Evolutionary conservation across 75 land plant species (phyloP).

Genomic region (Cupressus sempervirens): DNA sequence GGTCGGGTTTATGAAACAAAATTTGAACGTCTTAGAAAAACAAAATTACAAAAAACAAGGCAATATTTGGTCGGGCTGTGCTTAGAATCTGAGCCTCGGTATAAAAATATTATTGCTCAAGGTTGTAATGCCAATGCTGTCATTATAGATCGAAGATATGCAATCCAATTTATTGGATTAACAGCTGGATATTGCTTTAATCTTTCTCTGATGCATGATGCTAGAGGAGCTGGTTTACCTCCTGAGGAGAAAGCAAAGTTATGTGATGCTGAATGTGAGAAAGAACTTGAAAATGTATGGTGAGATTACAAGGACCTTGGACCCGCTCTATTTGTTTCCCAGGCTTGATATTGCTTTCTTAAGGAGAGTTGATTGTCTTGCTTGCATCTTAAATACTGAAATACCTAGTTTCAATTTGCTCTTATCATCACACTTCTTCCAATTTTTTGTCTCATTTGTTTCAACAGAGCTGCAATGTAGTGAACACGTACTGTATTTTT

Average conservation of each 20-base stretch:
- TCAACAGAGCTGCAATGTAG: not conserved
- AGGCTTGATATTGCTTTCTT: not conserved
- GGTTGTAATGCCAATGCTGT: not conserved
- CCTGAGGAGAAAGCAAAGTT: conserved; percentile 60
- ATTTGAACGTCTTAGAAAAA: not conserved
- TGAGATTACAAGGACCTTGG: conserved; percentile 27
- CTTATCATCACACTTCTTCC: not conserved
- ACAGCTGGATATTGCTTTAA: conserved; percentile 7
- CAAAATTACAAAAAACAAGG: not conserved
- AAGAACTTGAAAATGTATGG: conserved; percentile 96
- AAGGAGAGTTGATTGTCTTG: not conserved
- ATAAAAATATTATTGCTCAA: not conserved
- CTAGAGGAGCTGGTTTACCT: conserved; percentile 73
- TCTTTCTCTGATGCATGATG: conserved; percentile 17
- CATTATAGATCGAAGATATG: conserved; percentile 25
- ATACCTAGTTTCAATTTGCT: not conserved
- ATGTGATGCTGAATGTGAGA: conserved; percentile 73
- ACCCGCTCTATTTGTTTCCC: not conserved
- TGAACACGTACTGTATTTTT: not conserved
- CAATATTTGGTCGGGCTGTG: not conserved
- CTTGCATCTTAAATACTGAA: not conserved
- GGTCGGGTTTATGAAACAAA: not conserved
- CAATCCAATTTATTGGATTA: conserved; percentile 19
- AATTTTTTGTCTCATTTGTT: not conserved
- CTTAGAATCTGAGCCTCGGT: not conserved